Conservation (phyloP, 805 yeast genomes). For the Candida xyloterini region DNA sequence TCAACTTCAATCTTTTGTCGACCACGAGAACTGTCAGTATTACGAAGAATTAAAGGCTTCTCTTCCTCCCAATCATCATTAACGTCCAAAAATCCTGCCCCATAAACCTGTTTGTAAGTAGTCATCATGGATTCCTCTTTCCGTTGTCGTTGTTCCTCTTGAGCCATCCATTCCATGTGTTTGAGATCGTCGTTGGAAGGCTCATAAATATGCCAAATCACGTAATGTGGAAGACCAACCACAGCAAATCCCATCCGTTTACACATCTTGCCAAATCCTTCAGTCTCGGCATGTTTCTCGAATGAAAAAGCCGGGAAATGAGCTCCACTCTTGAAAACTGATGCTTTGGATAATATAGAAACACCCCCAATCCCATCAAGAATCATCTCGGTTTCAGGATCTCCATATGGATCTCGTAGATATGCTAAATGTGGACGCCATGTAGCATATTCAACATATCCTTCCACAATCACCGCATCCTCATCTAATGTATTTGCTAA, state of each 20-base stretch:
- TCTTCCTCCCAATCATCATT: constrained; percentile 71
- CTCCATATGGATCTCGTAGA: constrained; percentile 91
- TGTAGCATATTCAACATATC: constrained; percentile 94
- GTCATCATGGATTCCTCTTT: constrained; percentile 62
- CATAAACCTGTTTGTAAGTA: constrained; percentile 71
- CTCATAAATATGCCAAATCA: constrained; percentile 95
- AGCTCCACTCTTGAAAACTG: constrained; percentile 81
- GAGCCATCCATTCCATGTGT: constrained; percentile 84
- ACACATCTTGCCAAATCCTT: constrained; percentile 90
- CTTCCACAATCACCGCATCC: constrained; percentile 96
- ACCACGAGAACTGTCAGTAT: constrained; percentile 59
- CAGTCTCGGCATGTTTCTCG: constrained; percentile 96
- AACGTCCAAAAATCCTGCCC: constrained; percentile 73
- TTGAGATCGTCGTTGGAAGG: constrained; percentile 88
- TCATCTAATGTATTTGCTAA: constrained; percentile 77
- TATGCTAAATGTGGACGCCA: constrained; percentile 98
- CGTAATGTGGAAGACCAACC: constrained; percentile 89
- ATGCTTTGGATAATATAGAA: constrained; percentile 82
- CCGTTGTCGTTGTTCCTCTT: constrained; percentile 64
- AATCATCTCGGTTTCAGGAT: constrained; percentile 88
- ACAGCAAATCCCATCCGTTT: constrained; percentile 85
- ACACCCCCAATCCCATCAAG: constrained; percentile 98
- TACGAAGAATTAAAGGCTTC: constrained; percentile 66
- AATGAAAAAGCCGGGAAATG: constrained; percentile 97
- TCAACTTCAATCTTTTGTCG: constrained; percentile 52